Evolutionary conservation across 352 stramenopile genomes (phyloP).

Genomic region (Globisporangium paddicum): DNA sequence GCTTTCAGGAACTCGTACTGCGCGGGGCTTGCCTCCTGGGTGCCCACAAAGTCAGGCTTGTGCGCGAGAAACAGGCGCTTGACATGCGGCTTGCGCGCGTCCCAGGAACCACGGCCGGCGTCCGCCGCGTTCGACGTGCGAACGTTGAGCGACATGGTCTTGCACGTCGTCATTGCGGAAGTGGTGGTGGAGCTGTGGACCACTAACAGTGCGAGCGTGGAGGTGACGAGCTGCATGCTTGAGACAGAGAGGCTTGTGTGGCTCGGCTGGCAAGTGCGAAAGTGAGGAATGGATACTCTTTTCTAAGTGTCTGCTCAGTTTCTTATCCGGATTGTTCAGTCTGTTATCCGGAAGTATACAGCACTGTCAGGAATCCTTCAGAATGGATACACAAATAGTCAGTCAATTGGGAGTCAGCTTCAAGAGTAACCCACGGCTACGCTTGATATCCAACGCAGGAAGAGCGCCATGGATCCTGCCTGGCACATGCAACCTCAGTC

Average conservation of each 20-base stretch:
- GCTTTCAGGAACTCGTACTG: constrained; percentile 60
- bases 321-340: too few relatives aligned
- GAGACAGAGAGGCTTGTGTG: neutral
- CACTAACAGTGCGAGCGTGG: neutral
- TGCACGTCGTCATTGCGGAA: constrained; percentile 5
- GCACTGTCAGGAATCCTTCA: too few relatives aligned
- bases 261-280: neutral
- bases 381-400: too few relatives aligned
- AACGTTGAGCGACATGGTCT: constrained; percentile 69
- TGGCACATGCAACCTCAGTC: too few relatives aligned
- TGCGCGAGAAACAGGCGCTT: constrained; percentile 44
- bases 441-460: too few relatives aligned
- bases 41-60: constrained; percentile 67
- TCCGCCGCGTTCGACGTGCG: constrained; percentile 48
- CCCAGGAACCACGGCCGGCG: constrained; percentile 32
- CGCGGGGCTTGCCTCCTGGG: constrained; percentile 64
- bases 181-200: too few relatives aligned
- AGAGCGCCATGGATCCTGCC: too few relatives aligned
- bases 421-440: too few relatives aligned
- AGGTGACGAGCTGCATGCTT: constrained; percentile 5
- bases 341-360: too few relatives aligned
- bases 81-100: constrained; percentile 39
- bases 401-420: too few relatives aligned
- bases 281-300: neutral
- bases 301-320: too few relatives aligned